Evolutionary conservation across 1,139 yeast species (phyloP), one percentile per base, ranked within the genome.

Genomic region (Saccharomyces hybrid): DNA sequence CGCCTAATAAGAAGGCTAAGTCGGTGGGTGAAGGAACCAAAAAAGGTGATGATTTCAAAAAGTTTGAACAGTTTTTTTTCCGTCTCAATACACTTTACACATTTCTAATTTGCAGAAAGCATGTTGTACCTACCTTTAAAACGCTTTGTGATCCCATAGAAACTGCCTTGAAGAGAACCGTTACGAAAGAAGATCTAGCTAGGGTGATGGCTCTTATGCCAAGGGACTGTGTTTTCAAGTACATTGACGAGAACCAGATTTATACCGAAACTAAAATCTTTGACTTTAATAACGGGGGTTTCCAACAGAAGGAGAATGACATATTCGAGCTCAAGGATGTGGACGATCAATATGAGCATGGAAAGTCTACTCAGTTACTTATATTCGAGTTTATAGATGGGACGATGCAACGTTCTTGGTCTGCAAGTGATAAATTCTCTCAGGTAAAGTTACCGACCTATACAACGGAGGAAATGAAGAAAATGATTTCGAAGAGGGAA

Each of bases 301-400:
- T 67, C 57, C 66, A 73, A 53, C 77, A 79, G 60, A 74, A 78
- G 53, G 82, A 79, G 47, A 64, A 69, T 29, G 84, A 80, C 63
- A 74, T 81, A 38, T 80, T 75, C 57, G 74, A 78, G 48, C 62
- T 79, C 38, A 75, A 78, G 54, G 59, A 64, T 27, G 32, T 56
- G 4, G 75, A 72, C 32, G 64, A 67, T 38, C 71, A 70, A 53
- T 55, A 62, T 8, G 67, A 68, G n/a, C 62, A 65, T 2, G 59
- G 64, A 28, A 58, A 64, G 11, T 65, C 72, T 0, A 73, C 73
- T 38, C 89, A 84, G 61, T 64, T 88, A 2, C 73, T 90, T 28
- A 75, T 89, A 1, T 86, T 90, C 67, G 95, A 87, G 63, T 88
- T 90, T 67, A 76, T 81, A 19, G 96, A 90, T 69, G 88, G 89